Evolutionary conservation across 2,329 filamentous ascomycete genomes (phyloP).

Genomic region (Colletotrichum sp.): DNA sequence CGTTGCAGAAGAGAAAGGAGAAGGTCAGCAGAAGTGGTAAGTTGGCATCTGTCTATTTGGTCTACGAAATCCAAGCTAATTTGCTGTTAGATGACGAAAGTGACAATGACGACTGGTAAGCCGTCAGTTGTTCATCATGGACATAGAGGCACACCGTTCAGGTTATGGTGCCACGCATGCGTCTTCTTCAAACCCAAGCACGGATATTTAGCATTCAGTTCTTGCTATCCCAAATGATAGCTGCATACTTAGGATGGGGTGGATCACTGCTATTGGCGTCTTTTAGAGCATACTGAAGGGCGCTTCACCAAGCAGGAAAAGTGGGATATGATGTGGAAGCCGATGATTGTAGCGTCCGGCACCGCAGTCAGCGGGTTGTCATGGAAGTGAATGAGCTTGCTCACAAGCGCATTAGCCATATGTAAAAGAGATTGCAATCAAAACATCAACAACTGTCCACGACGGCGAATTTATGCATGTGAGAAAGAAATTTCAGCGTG

Average conservation of each 20-base stretch:
- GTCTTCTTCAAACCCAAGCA: background rate
- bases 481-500: background rate
- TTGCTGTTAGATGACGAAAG: constrained; percentile 69
- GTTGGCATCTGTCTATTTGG: constrained; percentile 40
- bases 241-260: background rate
- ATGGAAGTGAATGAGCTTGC: background rate
- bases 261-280: background rate
- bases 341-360: background rate
- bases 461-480: background rate
- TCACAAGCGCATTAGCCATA: background rate
- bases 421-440: background rate
- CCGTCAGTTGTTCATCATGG: too few species aligned
- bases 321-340: background rate
- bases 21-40: constrained; percentile 96
- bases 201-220: background rate
- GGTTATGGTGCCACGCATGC: background rate
- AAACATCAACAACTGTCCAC: background rate
- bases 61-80: background rate
- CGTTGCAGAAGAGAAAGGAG: constrained; percentile 82
- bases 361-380: background rate
- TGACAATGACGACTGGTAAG: constrained; percentile 76
- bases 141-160: background rate
- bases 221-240: background rate
- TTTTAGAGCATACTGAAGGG: background rate
- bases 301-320: background rate